phyloP scores from a whole-genome alignment of 331 rosid genomes.

The Erythrophleum ivorense region DNA sequence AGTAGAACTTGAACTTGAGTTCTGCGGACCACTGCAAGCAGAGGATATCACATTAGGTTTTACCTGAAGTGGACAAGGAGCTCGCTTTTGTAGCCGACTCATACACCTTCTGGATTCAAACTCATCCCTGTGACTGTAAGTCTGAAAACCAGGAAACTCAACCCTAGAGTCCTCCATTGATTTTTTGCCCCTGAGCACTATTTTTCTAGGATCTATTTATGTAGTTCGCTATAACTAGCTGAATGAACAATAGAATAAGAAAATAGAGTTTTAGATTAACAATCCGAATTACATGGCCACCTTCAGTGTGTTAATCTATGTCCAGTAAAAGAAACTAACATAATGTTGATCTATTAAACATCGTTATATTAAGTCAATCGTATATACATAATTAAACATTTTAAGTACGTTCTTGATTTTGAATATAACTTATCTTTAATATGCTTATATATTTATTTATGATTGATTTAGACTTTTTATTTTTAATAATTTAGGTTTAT shows the following conservation, averaged over 20 bases:
- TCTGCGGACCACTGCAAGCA: conserved; percentile 35
- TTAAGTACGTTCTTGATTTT: too few species aligned
- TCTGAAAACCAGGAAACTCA: conserved; percentile 77
- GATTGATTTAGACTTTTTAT: too few species aligned
- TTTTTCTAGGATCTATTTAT: neutral
- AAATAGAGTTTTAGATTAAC: neutral
- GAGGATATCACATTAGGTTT: conserved; percentile 42
- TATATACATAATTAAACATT: too few species aligned
- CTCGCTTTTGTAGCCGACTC: conserved; percentile 60
- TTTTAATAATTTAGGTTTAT: too few species aligned
- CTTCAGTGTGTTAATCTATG: neutral
- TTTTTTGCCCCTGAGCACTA: neutral
- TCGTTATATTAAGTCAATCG: too few species aligned
- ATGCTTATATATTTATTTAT: too few species aligned
- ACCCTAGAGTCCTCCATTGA: conserved; percentile 48
- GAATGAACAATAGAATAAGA: conserved; percentile 14
- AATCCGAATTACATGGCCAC: too few species aligned
- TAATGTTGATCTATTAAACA: too few species aligned
- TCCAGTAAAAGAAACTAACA: neutral
- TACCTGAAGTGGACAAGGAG: conserved; percentile 73
- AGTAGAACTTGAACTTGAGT: conserved; percentile 41
- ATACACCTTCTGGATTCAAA: conserved; percentile 49
- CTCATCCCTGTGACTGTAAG: conserved; percentile 59
- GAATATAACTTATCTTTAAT: too few species aligned
- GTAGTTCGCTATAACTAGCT: neutral